Conservation (phyloP, 2,329 filamentous ascomycete species). For the Tetracladium maxilliforme region DNA sequence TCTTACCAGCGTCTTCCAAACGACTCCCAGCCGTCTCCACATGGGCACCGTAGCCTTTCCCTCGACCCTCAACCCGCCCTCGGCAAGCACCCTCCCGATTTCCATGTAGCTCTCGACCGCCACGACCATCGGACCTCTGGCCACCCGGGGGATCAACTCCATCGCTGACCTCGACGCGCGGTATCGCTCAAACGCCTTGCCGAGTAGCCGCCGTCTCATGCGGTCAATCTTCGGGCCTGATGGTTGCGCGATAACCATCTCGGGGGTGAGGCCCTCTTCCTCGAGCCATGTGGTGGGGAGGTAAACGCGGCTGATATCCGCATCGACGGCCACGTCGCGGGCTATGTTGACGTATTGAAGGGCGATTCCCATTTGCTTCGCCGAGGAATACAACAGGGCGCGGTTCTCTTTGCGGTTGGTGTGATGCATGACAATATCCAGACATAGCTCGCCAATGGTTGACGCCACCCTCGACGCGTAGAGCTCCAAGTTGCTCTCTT, state of each 20-base stretch:
- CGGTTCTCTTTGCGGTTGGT: constrained; percentile 15
- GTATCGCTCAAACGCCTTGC: constrained; percentile 47
- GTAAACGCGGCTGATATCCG: constrained; percentile 51
- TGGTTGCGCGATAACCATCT: constrained; percentile 37
- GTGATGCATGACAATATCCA: constrained; percentile 52
- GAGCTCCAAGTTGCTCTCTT: constrained; percentile 39
- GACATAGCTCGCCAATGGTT: constrained; percentile 54
- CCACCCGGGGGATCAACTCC: constrained; percentile 42
- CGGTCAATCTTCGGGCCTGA: constrained; percentile 26
- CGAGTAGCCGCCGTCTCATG: constrained; percentile 38
- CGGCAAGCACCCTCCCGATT: constrained; percentile 48
- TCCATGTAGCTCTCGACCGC: constrained; percentile 67
- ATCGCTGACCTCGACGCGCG: constrained; percentile 37
- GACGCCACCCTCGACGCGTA: constrained; percentile 59
- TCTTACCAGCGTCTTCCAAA: constrained; percentile 42
- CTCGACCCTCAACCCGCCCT: constrained; percentile 18
- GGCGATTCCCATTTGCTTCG: constrained; percentile 49
- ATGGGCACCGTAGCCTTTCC: constrained; percentile 27
- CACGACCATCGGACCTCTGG: constrained; percentile 48
- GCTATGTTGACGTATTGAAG: constrained; percentile 70
- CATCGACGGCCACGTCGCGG: constrained; percentile 56
- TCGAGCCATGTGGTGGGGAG: constrained; percentile 50
- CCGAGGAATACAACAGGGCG: constrained; percentile 1
- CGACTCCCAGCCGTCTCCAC: constrained; percentile 33
- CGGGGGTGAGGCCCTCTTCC: constrained; percentile 35